Evolutionary conservation across 108 stramenopile genomes (phyloP), one percentile per base, ranked within the genome.

Genomic region (Mediolabrus comicus): DNA sequence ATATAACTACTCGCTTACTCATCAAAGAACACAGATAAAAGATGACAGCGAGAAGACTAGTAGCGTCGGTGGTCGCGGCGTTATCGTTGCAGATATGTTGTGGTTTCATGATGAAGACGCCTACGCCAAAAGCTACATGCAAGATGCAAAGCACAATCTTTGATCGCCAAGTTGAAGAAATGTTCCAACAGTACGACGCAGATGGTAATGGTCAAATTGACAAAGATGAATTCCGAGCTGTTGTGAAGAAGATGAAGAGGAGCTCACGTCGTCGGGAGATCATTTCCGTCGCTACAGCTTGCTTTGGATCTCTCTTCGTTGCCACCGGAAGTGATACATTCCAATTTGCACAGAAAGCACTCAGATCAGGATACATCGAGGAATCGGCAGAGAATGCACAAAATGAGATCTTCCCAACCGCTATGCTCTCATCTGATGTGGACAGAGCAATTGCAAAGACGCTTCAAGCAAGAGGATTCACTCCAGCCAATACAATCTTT

Each of bases 401-500:
- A 31, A 26, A 64, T 4, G 19, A 41, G 34, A n/a, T 49, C 9
- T 77, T 77, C 41, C 75, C 75, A n/a, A 77, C 75, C 29, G 75
- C 75, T 7, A 55, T 77, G 55, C 70, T 77, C 24, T 58, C 55
- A 11, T 12, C 16, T 29, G 77, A 79, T 41, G 17, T 41, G 5
- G 77, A 79, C 34, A 13, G 32, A 8, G 77, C 71, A 10, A 22
- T 79, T 32, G 30, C 65, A 27, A 79, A 58, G 66, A 43, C 41
- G 9, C 38, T 79, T 32, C 11, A 34, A 11, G 6, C 1, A 27
- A 16, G 71, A 26, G 77, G 77, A 0, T 79, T 72, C 22, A 79
- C 78, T 14, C 78, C 78, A 0, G 55, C 74, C 39, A 79, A 79
- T 17, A 79, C 78, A 11, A 13, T 79, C 4, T 56, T 79, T 43